Conservation (phyloP, 805 yeast species). For the Kodamaea hsintzibuensis region DNA sequence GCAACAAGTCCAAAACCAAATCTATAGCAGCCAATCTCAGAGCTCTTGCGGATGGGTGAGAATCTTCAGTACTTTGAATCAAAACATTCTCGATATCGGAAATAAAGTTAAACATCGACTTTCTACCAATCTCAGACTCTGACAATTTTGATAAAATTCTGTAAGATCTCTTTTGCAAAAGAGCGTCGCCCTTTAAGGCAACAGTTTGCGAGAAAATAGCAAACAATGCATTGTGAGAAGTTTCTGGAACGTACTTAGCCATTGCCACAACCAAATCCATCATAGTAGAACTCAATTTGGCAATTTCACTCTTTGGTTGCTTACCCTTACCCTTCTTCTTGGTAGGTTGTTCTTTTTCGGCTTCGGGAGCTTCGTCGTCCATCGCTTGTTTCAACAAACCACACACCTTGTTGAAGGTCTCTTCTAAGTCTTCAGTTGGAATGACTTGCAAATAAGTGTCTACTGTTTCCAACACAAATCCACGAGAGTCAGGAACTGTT, state of each 20-base stretch:
- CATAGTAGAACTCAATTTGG: slow-evolving; percentile 73
- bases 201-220: slow-evolving; percentile 76
- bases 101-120: slow-evolving; percentile 53
- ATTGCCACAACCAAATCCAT: slow-evolving; percentile 87
- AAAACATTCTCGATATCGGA: slow-evolving; percentile 61
- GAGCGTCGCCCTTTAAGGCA: slow-evolving; percentile 51
- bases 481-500: slow-evolving; percentile 80
- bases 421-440: slow-evolving; percentile 61
- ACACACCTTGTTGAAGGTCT: slow-evolving; percentile 85
- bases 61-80: slow-evolving; percentile 54
- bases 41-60: slow-evolving; percentile 76
- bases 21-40: slow-evolving; percentile 72
- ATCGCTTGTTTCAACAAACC: slow-evolving; percentile 72
- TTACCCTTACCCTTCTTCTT: slow-evolving; percentile 36
- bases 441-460: slow-evolving; percentile 76
- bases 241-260: slow-evolving; percentile 76
- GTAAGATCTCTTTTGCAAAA: slow-evolving; percentile 87
- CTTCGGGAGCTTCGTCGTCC: slow-evolving; percentile 51
- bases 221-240: slow-evolving; percentile 71
- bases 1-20: slow-evolving; percentile 60
- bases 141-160: slow-evolving; percentile 70
- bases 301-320: slow-evolving; percentile 25
- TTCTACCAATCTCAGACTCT: slow-evolving; percentile 65
- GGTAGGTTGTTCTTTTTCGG: slow-evolving; percentile 28
- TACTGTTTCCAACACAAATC: slow-evolving; percentile 82